Evolutionary conservation across 2,329 filamentous ascomycete species (phyloP), one percentile per base, ranked within the genome.

Genomic region (Aspergillus bombycis): DNA sequence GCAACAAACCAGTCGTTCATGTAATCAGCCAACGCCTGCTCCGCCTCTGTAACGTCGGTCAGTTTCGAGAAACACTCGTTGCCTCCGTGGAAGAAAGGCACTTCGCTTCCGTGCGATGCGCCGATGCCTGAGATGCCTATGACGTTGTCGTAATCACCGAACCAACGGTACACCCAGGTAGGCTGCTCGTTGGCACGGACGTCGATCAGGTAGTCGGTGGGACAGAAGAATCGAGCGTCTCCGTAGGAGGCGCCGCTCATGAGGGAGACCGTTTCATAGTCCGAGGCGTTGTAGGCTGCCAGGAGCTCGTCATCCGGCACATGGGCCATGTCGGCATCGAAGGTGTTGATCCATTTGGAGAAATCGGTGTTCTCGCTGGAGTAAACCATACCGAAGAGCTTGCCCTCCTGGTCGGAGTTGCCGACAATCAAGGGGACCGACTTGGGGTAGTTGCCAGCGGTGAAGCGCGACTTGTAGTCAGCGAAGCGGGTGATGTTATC

Each of bases 21-120:
- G 53, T 67, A 67, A 48, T 69, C 67, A 6, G 68, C 68, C 26
- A 70, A 62, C 7, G 58, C 53, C 60, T 70, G 68, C 60, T 70
- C 43, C 3, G 58, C 64, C 5, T 55, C 48, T 6, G 67, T 70
- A 3, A 70, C 68, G 14, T 30, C 66, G n/a, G 34, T 50, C 12
- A 70, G 28, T 41, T 62, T 46, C 2, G 62, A 62, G 59, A 70
- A 70, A 36, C 68, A 70, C 52, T 70, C 68, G 36, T 70, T 69
- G n/a, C 68, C 68, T 28, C 68, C 68, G 60, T 70, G 68, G 63
- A 70, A 69, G 62, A 70, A 70, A 28, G 68, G 68, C n/a, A 70
- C 64, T 38, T 70, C 68, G 46, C 64, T 68, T 8, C 68, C 68
- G 60, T 70, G 68, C 1, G 67, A 68, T 10, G 68, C 56, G 7